phyloP scores from a whole-genome alignment of 2,329 filamentous ascomycete species.

The Fusarium pilosicola region DNA sequence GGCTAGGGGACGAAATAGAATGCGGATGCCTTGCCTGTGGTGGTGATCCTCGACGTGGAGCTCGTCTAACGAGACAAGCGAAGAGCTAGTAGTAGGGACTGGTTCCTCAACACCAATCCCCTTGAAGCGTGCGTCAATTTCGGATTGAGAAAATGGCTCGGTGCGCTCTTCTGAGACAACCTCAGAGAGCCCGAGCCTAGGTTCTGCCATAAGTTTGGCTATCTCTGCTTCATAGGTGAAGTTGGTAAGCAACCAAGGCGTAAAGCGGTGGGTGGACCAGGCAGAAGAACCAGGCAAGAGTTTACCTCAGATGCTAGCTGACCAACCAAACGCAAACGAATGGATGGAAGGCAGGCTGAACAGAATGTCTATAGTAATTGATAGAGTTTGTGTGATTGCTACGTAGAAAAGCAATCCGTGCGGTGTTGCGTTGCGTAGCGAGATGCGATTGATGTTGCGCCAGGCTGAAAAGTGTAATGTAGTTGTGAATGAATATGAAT shows the following conservation, averaged over 20 bases:
- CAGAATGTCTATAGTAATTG: constrained; percentile 7
- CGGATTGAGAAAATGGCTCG: constrained; percentile 67
- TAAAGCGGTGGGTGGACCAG: constrained; percentile 24
- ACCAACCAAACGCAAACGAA: constrained; percentile 37
- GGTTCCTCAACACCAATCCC: constrained; percentile 57
- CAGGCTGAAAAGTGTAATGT: constrained; percentile 34
- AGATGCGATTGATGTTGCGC: constrained; percentile 33
- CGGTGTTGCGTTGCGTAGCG: constrained; percentile 25
- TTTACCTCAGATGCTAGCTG: constrained; percentile 39
- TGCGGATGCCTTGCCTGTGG: constrained; percentile 65
- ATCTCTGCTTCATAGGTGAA: constrained; percentile 45
- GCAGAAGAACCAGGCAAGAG: constrained; percentile 33
- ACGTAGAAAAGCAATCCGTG: constrained; percentile 31
- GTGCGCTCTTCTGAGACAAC: constrained; percentile 62
- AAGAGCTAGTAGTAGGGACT: constrained; percentile 51
- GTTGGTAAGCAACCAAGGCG: constrained; percentile 41
- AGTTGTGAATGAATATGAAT: constrained; percentile 19
- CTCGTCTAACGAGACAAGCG: constrained; percentile 63
- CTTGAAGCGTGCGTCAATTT: constrained; percentile 62
- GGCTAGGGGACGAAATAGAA: constrained; percentile 65
- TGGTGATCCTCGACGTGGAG: constrained; percentile 62
- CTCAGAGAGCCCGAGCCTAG: constrained; percentile 52
- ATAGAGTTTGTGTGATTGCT: constrained; percentile 24
- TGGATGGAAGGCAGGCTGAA: constrained; percentile 25
- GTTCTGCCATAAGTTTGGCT: constrained; percentile 57